Conservation (phyloP, 805 yeast species). For the Limtongozyma cylindracea region DNA sequence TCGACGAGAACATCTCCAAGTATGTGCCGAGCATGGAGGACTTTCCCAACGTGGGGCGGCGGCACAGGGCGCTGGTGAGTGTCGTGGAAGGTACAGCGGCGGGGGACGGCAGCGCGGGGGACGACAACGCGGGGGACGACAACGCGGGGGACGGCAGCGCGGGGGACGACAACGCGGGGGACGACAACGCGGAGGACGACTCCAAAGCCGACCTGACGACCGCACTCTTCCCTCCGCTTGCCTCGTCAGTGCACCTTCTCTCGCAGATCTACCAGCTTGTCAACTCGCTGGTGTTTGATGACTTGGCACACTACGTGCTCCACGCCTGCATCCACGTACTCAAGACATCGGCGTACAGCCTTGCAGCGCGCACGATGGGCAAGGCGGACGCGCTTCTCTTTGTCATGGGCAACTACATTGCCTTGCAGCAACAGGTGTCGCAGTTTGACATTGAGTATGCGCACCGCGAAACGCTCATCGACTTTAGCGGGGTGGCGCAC, state of each 20-base stretch:
- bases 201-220: conserved; percentile 12
- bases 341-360: conserved; percentile 19
- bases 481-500: conserved; percentile 47
- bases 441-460: conserved; percentile 63
- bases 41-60: conserved; percentile 28
- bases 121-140: too few species aligned
- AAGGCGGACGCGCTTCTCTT: conserved; percentile 33
- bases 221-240: conserved; percentile 46
- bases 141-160: too few species aligned
- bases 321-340: conserved; percentile 50
- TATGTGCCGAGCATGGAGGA: conserved; percentile 50
- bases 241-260: conserved; percentile 39
- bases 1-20: conserved; percentile 40
- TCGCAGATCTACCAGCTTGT: conserved; percentile 63
- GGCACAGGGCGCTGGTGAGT: too few species aligned
- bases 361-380: conserved; percentile 21
- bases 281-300: conserved; percentile 61
- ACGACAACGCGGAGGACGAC: conserved; percentile 5
- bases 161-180: conserved; percentile 1
- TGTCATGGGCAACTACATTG: conserved; percentile 43
- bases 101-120: too few species aligned
- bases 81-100: too few species aligned
- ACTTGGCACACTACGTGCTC: conserved; percentile 66
- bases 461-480: conserved; percentile 48
- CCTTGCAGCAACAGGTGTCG: conserved; percentile 40